A percentile compares a stretch with the other conserved stretches of the same genome.
These are phyloP conservation scores for Tolypocladium cylindrosporum DNA, from an alignment of 2,329 filamentous ascomycete genomes.

Conservation along the genomic window DNA sequence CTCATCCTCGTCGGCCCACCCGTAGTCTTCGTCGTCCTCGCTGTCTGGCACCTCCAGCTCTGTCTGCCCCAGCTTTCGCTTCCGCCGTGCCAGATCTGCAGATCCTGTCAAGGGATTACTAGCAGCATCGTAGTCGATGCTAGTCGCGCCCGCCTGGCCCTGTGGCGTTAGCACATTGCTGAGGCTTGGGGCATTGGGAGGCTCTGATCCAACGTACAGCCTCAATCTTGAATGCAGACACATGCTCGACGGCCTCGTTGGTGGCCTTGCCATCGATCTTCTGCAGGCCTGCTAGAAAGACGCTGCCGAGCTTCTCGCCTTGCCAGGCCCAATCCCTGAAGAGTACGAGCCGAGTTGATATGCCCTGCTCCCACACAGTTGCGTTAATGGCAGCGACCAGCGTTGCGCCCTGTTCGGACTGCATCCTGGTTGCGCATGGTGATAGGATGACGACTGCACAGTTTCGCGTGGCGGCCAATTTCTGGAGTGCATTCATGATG, in stretches of 20 bases:
- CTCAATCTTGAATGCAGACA: conserved; percentile 40
- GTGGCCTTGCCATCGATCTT: conserved; percentile 48
- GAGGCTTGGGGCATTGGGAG: conserved; percentile 2
- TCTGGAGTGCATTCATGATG: conserved; percentile 62
- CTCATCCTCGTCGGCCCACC: conserved; percentile 60
- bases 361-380: conserved; percentile 67
- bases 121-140: conserved; percentile 27
- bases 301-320: conserved; percentile 32
- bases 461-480: conserved; percentile 62
- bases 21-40: conserved; percentile 61
- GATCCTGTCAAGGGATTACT: conserved; percentile 20
- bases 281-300: conserved; percentile 53
- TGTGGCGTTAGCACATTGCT: conserved; percentile 12
- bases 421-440: conserved; percentile 75
- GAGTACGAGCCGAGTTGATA: conserved; percentile 64
- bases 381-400: conserved; percentile 68
- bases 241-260: conserved; percentile 27
- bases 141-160: conserved; percentile 31
- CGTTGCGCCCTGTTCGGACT: conserved; percentile 53
- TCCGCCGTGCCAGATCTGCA: conserved; percentile 33
- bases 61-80: conserved; percentile 54
- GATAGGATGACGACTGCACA: conserved; percentile 67
- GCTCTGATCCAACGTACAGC: conserved; percentile 23
- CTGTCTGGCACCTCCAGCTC: conserved; percentile 51
- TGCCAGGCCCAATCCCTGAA: conserved; percentile 66